phyloP scores from a whole-genome alignment of 345 rosid genomes.

The Bruguiera sexangula region DNA sequence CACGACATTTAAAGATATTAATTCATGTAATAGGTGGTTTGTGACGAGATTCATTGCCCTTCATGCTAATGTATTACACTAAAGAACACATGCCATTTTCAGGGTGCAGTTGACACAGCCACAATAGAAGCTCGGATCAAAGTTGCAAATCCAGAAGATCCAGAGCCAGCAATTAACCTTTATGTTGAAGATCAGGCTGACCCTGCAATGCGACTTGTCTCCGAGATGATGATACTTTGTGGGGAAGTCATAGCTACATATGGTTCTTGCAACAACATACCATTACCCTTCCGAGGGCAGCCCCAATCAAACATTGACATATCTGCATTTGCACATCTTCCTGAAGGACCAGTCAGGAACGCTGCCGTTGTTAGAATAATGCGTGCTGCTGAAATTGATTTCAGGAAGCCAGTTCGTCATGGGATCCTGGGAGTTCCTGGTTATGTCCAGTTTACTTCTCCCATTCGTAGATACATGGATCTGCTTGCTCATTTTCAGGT shows the following conservation, averaged over 20 bases:
- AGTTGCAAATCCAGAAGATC: constrained; percentile 83
- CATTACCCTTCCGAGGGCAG: constrained; percentile 95
- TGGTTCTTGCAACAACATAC: constrained; percentile 67
- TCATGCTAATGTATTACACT: background rate
- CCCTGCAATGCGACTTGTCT: constrained; percentile 87
- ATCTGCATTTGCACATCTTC: constrained; percentile 80
- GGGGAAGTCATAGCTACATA: constrained; percentile 88
- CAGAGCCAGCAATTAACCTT: constrained; percentile 67
- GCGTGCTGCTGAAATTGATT: constrained; percentile 93
- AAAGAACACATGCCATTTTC: constrained; percentile 22
- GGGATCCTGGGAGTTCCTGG: constrained; percentile 90
- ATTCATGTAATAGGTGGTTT: background rate
- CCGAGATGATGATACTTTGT: constrained; percentile 98
- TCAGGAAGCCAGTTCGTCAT: constrained; percentile 79
- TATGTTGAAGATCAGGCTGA: constrained; percentile 92
- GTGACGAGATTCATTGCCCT: background rate
- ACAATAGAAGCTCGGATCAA: constrained; percentile 78
- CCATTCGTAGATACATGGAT: constrained; percentile 94
- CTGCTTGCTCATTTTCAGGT: constrained; percentile 98
- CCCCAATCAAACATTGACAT: constrained; percentile 84
- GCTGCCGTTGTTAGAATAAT: constrained; percentile 65
- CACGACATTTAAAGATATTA: too few relatives aligned
- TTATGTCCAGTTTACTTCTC: constrained; percentile 95
- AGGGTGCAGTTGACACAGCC: constrained; percentile 95
- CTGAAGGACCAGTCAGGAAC: constrained; percentile 91